phyloP scores from a whole-genome alignment of 371 early-diverging fungal genomes.

The Mortierella sp. region DNA sequence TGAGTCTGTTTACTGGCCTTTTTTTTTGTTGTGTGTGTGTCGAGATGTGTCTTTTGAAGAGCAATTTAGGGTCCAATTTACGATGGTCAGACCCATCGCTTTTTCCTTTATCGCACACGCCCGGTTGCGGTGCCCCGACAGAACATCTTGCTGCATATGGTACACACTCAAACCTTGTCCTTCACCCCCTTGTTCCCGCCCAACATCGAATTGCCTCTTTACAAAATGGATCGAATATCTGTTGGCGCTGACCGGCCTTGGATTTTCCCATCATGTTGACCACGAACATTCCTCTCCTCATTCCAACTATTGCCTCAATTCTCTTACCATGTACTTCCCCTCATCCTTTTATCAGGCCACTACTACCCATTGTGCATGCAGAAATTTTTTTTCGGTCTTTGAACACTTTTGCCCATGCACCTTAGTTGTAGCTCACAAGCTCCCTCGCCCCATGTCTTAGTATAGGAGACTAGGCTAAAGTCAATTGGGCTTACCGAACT shows the following conservation, averaged over 20 bases:
- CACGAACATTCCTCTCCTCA: no score
- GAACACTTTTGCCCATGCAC: neutral
- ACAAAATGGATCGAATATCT: neutral
- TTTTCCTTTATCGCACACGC: neutral
- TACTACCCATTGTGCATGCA: neutral
- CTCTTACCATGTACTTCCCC: neutral
- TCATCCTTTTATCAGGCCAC: neutral
- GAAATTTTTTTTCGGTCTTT: neutral
- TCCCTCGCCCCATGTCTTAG: neutral
- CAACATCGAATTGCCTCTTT: neutral
- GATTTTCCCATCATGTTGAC: no score
- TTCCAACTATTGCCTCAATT: neutral
- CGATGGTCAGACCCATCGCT: neutral
- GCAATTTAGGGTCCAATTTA: constrained; percentile 12
- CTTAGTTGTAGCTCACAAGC: neutral
- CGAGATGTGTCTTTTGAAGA: constrained; percentile 1
- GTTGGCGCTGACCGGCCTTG: neutral
- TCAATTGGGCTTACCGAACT: constrained; percentile 22
- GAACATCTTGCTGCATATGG: neutral
- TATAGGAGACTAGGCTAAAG: neutral
- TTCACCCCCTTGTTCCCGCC: neutral
- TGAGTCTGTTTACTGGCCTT: neutral
- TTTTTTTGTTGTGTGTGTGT: neutral
- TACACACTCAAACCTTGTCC: neutral
- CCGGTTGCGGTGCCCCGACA: neutral